phyloP scores from a whole-genome alignment of 495 filamentous ascomycete genomes.

The Tuber calosporum region DNA sequence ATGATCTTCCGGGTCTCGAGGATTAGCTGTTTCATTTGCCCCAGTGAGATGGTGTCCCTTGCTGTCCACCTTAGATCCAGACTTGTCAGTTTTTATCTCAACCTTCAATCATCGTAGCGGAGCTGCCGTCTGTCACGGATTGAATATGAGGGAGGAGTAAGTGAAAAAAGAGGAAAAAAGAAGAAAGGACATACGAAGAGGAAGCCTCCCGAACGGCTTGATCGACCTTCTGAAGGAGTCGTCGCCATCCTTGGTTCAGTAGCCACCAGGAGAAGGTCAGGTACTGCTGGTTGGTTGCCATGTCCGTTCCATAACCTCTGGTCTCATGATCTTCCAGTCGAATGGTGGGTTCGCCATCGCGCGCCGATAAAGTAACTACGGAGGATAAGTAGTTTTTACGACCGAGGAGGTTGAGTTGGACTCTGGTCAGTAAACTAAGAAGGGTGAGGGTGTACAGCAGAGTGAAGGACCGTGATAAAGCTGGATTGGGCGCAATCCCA shows the following conservation, averaged over 20 bases:
- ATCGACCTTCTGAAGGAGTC: slow-evolving; percentile 70
- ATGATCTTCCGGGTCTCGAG: slow-evolving; percentile 71
- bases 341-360: slow-evolving; percentile 57
- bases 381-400: slow-evolving; percentile 89
- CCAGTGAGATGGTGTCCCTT: slow-evolving; percentile 76
- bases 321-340: slow-evolving; percentile 78
- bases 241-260: slow-evolving; percentile 79
- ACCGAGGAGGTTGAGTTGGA: slow-evolving; percentile 95
- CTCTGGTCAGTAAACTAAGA: slow-evolving; percentile 82
- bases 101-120: neutral
- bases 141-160: neutral
- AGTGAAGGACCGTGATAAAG: slow-evolving; percentile 82
- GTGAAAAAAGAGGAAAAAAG: neutral
- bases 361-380: slow-evolving; percentile 78
- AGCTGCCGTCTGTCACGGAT: neutral
- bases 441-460: slow-evolving; percentile 85
- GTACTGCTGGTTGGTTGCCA: slow-evolving; percentile 88
- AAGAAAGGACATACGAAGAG: slow-evolving; percentile 47
- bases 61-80: slow-evolving; percentile 54
- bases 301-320: slow-evolving; percentile 78
- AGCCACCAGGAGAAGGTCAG: slow-evolving; percentile 98
- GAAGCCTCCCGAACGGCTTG: slow-evolving; percentile 77
- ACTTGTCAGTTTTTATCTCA: slow-evolving; percentile 14
- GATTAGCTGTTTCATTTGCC: slow-evolving; percentile 67
- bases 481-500: slow-evolving; percentile 46